phyloP scores from a whole-genome alignment of 225 moss, liverwort and hornwort species.

The Physcomitrium patens region DNA sequence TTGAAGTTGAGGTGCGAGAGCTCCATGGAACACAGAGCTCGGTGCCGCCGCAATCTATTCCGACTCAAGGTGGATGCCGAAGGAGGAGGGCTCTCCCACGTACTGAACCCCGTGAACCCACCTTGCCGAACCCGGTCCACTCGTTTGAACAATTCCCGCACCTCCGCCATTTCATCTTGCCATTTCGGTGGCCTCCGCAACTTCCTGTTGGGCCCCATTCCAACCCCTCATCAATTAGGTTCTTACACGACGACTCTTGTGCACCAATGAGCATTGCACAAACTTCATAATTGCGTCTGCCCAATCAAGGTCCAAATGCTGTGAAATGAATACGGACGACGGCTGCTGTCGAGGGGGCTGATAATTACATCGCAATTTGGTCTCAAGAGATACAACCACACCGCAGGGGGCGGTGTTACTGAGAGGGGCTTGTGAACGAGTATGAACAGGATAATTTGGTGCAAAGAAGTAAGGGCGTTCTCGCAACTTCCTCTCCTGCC shows the following conservation, averaged over 20 bases:
- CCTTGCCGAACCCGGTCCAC: slow-evolving; percentile 66
- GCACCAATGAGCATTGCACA: not conserved
- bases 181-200: slow-evolving; percentile 63
- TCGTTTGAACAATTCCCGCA: slow-evolving; percentile 68
- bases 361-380: not conserved
- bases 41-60: slow-evolving; percentile 64
- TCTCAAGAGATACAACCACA: not conserved
- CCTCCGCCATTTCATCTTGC: slow-evolving; percentile 94
- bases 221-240: not conserved
- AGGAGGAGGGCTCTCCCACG: slow-evolving; percentile 66
- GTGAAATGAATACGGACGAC: accelerated
- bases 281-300: not conserved
- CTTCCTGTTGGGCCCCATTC: slow-evolving; percentile 51
- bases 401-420: accelerated
- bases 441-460: not conserved
- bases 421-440: accelerated
- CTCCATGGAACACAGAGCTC: slow-evolving; percentile 60
- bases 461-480: not conserved
- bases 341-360: accelerated
- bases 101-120: slow-evolving; percentile 76
- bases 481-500: not conserved
- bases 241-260: too few relatives aligned
- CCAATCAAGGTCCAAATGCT: not conserved
- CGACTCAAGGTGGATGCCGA: slow-evolving; percentile 72
- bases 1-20: slow-evolving; percentile 72